Percentiles rank a stretch among this genome's conserved stretches.
phyloP scores from a whole-genome alignment of 306 rosid species.

The Canavalia ensiformis region DNA sequence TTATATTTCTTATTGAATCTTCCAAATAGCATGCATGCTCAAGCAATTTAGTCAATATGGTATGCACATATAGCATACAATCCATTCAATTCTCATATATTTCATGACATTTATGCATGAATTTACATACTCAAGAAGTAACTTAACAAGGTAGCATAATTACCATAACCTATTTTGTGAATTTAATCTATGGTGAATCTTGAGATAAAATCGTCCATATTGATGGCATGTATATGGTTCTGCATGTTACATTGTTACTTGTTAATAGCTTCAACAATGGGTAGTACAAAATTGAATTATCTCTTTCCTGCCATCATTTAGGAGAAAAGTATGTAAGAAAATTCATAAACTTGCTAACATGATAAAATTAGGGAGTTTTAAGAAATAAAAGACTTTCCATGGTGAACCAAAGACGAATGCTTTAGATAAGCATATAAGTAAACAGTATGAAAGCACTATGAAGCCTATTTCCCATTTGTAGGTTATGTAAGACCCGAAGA shows the following conservation, averaged over 20 bases:
- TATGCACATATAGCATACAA: no score
- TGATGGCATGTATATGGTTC: constrained; percentile 18
- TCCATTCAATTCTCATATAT: no score
- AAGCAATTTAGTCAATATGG: no score
- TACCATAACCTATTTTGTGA: constrained; percentile 15
- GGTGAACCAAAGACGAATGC: neutral
- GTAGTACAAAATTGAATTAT: constrained; percentile 75
- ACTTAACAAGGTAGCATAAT: neutral
- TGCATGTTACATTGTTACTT: constrained; percentile 61
- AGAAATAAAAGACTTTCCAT: neutral
- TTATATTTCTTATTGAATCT: no score
- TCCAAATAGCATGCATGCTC: no score
- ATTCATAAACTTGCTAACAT: constrained; percentile 22
- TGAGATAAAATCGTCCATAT: constrained; percentile 16
- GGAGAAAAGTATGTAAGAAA: constrained; percentile 17
- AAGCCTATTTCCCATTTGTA: neutral
- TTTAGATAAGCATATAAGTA: neutral
- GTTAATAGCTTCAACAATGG: constrained; percentile 97
- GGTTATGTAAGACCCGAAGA: no score
- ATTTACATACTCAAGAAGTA: no score
- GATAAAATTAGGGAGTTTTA: neutral
- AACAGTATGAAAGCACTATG: constrained; percentile 24
- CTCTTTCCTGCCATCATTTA: constrained; percentile 75
- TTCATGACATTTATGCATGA: no score
- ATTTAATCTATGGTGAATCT: constrained; percentile 17